A percentile compares a stretch with the other conserved stretches of the same genome.
Evolutionary conservation across 257 asterid genomes (phyloP).

Genomic region (Leptodermis oblonga): DNA sequence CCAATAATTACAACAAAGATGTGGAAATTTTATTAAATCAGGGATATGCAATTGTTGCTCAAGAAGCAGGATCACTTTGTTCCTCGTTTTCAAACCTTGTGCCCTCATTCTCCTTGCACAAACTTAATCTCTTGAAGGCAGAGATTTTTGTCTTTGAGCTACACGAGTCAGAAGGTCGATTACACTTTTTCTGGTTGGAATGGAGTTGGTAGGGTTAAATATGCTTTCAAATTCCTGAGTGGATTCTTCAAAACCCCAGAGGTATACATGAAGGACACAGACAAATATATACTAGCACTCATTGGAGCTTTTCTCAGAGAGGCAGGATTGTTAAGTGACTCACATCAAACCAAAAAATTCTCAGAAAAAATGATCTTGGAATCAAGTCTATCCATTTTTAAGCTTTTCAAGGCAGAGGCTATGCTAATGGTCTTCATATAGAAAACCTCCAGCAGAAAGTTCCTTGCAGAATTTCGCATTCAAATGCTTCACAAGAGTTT

Average conservation of each 20-base stretch:
- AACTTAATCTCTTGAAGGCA: background rate
- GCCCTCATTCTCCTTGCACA: background rate
- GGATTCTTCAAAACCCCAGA: background rate
- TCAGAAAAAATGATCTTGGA: background rate
- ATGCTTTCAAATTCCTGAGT: background rate
- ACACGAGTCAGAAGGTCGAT: background rate
- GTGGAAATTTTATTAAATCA: background rate
- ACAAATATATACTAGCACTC: background rate
- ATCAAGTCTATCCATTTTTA: background rate
- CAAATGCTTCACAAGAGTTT: slow-evolving; percentile 1
- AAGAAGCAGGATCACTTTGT: background rate
- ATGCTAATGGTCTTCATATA: background rate
- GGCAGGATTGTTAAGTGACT: background rate
- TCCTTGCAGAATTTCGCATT: background rate
- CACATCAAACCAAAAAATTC: background rate
- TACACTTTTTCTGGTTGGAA: background rate
- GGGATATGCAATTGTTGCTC: background rate
- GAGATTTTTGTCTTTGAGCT: background rate
- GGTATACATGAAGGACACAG: background rate
- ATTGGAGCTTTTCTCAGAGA: background rate
- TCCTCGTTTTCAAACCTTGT: background rate
- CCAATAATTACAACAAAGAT: too few species aligned
- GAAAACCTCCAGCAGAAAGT: background rate
- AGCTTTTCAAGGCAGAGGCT: background rate
- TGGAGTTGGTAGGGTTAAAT: background rate